phyloP scores from a whole-genome alignment of 2,329 filamentous ascomycete species.

The Arthrinium puccinioides region DNA sequence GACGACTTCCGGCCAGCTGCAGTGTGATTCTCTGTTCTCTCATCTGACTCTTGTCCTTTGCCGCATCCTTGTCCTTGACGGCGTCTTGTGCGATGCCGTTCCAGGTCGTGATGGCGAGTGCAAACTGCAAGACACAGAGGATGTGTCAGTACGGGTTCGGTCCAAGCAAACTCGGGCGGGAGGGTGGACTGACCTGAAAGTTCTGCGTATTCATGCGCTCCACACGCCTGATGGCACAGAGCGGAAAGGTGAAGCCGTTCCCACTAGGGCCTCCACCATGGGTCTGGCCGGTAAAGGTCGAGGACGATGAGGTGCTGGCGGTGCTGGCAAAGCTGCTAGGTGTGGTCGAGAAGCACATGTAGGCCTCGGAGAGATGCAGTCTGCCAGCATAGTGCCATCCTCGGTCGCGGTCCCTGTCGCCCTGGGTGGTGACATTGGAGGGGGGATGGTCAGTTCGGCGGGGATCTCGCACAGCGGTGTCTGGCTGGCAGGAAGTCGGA shows the following conservation, averaged over 20 bases:
- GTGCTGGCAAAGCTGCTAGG: conserved; percentile 78
- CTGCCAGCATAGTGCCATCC: conserved; percentile 89
- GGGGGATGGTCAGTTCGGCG: conserved; percentile 84
- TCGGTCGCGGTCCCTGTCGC: conserved; percentile 62
- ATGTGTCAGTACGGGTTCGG: conserved; percentile 11
- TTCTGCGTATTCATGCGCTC: conserved; percentile 90
- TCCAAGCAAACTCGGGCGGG: background rate
- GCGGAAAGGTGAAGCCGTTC: conserved; percentile 90
- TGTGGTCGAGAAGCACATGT: conserved; percentile 93
- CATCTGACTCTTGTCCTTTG: conserved; percentile 31
- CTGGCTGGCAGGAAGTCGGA: conserved; percentile 87
- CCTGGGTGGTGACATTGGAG: conserved; percentile 59
- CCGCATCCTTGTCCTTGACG: conserved; percentile 31
- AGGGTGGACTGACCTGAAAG: conserved; percentile 50
- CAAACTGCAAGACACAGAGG: conserved; percentile 50
- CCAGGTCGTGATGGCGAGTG: conserved; percentile 91
- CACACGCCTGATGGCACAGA: conserved; percentile 85
- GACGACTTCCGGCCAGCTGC: conserved; percentile 81
- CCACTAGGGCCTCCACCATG: conserved; percentile 87
- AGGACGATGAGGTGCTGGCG: conserved; percentile 72
- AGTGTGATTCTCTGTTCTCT: conserved; percentile 82
- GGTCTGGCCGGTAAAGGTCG: conserved; percentile 84
- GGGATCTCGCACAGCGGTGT: conserved; percentile 94
- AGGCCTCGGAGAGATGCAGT: conserved; percentile 88
- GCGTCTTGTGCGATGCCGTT: conserved; percentile 60